Evolutionary conservation across 306 rosid species (phyloP).

Genomic region (Acacia confusa): DNA sequence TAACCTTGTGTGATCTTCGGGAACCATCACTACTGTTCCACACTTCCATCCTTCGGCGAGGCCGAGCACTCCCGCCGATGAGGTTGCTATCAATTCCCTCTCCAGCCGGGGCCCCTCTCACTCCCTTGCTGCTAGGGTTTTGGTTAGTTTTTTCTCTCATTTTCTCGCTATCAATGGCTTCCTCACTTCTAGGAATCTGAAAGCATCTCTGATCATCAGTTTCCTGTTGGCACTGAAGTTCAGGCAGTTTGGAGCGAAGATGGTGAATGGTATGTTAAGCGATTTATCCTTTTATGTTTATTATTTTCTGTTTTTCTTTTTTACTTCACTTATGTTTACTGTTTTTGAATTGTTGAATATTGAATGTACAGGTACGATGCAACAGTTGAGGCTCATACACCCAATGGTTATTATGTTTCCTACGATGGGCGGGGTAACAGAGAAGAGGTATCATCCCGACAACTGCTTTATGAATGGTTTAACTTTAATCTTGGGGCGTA

Average conservation of each 20-base stretch:
- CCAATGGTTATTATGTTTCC: constrained; percentile 72
- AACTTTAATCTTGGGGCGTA: constrained; percentile 4
- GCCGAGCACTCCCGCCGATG: constrained; percentile 99
- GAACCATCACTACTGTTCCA: constrained; percentile 75
- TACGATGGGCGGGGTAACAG: constrained; percentile 88
- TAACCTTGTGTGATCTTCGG: constrained; percentile 91
- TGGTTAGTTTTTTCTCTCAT: constrained; percentile 46
- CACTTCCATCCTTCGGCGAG: constrained; percentile 80
- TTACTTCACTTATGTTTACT: constrained; percentile 25
- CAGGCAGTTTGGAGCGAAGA: constrained; percentile 65
- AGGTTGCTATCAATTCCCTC: constrained; percentile 88
- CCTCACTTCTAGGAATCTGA: constrained; percentile 49
- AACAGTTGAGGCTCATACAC: constrained; percentile 70
- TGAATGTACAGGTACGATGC: constrained; percentile 81
- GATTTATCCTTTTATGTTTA: not conserved
- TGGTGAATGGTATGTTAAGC: constrained; percentile 84
- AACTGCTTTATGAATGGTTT: constrained; percentile 12
- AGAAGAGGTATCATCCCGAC: constrained; percentile 77
- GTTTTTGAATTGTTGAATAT: constrained; percentile 42
- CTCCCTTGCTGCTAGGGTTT: constrained; percentile 87
- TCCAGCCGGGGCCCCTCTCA: constrained; percentile 85
- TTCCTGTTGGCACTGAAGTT: constrained; percentile 13
- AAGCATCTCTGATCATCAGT: constrained; percentile 45
- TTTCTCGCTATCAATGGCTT: not conserved
- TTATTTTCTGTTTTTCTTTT: not conserved